phyloP scores from a whole-genome alignment of 2,329 filamentous ascomycete genomes.

The Epichloe uncinata region DNA sequence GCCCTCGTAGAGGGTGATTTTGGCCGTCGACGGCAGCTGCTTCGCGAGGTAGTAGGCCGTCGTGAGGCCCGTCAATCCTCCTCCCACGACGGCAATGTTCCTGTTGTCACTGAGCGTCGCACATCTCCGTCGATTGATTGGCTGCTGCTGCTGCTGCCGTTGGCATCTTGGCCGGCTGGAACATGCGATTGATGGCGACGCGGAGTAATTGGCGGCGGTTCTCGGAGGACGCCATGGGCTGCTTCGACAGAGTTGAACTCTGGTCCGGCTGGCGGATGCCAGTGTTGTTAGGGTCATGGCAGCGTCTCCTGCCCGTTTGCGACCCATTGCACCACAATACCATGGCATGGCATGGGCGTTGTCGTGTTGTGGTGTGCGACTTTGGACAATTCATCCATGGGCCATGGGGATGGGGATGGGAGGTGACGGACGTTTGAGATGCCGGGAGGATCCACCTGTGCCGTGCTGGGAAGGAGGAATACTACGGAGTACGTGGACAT shows the following conservation, averaged over 20 bases:
- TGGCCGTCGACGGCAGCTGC: conserved; percentile 46
- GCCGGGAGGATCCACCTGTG: too few species aligned
- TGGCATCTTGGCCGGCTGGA: not conserved
- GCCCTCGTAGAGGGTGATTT: conserved; percentile 73
- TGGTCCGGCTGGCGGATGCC: conserved; percentile 8
- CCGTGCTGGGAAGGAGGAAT: too few species aligned
- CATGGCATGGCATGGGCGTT: not conserved
- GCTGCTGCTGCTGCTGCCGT: conserved; percentile 2
- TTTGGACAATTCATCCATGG: not conserved
- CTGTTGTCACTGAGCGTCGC: conserved; percentile 14
- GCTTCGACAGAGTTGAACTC: not conserved
- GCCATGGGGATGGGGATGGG: too few species aligned
- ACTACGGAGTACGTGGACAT: not conserved
- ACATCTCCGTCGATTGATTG: conserved; percentile 2
- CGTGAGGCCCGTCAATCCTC: conserved; percentile 70
- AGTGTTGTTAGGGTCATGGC: conserved; percentile 15
- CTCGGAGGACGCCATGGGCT: not conserved
- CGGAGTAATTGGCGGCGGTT: not conserved
- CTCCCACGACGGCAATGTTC: conserved; percentile 58
- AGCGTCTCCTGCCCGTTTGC: conserved; percentile 12
- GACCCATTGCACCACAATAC: not conserved
- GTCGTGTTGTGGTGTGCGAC: not conserved
- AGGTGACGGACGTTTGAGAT: too few species aligned
- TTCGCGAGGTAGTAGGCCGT: conserved; percentile 64
- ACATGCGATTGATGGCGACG: not conserved